Conservation (phyloP, 2,329 filamentous ascomycete genomes). For the Bipolaris oryzae region DNA sequence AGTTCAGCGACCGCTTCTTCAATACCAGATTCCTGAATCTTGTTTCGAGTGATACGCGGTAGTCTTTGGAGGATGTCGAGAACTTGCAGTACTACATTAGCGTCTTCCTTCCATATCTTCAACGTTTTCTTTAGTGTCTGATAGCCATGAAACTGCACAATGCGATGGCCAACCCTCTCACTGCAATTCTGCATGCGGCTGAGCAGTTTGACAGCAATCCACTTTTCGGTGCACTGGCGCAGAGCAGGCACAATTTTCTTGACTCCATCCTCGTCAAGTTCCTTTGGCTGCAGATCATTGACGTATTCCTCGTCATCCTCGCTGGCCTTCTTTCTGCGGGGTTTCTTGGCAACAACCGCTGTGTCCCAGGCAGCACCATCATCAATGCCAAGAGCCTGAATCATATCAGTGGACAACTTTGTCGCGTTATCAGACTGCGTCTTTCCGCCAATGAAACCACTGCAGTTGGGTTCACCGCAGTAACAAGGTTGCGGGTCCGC, state of each 20-base stretch:
- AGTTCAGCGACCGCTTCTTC: conserved; percentile 78
- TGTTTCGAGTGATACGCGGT: conserved; percentile 91
- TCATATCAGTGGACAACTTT: conserved; percentile 84
- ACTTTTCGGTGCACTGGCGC: conserved; percentile 98
- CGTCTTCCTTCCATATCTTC: conserved; percentile 83
- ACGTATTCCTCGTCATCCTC: conserved; percentile 97
- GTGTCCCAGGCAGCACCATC: conserved; percentile 92
- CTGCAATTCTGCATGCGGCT: conserved; percentile 86
- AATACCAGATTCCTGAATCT: conserved; percentile 95
- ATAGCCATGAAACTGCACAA: conserved; percentile 97
- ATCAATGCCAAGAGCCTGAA: conserved; percentile 95
- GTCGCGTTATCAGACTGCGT: conserved; percentile 96
- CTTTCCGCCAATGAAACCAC: conserved; percentile 95
- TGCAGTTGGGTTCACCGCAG: conserved; percentile 92
- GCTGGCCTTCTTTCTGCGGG: conserved; percentile 86
- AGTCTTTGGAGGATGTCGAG: conserved; percentile 88
- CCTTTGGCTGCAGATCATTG: conserved; percentile 81
- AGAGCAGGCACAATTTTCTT: conserved; percentile 95
- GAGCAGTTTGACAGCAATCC: conserved; percentile 96
- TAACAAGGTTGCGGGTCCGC: conserved; percentile 97
- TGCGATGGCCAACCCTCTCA: conserved; percentile 82
- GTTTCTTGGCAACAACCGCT: conserved; percentile 78
- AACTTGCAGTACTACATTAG: conserved; percentile 87
- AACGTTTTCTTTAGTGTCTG: conserved; percentile 89
- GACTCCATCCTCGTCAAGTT: conserved; percentile 80